Percentiles rank a stretch among this genome's conserved stretches.
These are phyloP conservation scores for Apiospora hydei DNA, from an alignment of 2,329 filamentous ascomycete species.

Conservation along the genomic window DNA sequence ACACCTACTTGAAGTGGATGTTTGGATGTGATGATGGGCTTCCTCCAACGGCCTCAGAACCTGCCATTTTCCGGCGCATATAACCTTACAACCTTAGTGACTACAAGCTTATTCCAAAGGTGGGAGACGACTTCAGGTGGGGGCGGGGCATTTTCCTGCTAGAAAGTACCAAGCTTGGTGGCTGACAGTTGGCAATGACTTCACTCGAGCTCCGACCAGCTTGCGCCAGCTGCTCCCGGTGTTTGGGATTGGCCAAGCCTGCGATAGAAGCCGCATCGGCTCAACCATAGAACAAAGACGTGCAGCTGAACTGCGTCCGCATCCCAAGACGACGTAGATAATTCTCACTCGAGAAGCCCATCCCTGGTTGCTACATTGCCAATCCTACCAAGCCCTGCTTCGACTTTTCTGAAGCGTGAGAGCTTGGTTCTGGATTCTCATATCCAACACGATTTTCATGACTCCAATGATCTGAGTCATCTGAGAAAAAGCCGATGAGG, in stretches of 20 bases:
- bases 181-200: background rate
- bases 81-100: background rate
- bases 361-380: background rate
- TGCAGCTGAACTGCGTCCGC: background rate
- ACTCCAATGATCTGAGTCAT: conserved; percentile 14
- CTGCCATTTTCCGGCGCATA: background rate
- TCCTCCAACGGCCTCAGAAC: too few relatives aligned
- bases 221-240: background rate
- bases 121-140: background rate
- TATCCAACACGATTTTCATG: background rate
- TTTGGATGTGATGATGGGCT: background rate
- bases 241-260: background rate
- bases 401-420: background rate
- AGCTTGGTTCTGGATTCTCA: background rate
- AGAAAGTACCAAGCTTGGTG: background rate
- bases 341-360: too few relatives aligned
- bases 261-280: background rate
- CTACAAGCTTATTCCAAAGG: conserved; percentile 1
- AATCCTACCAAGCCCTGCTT: background rate
- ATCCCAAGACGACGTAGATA: background rate
- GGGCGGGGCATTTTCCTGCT: background rate
- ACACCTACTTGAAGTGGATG: background rate
- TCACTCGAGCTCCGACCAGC: background rate
- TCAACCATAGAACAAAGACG: background rate
- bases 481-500: conserved; percentile 2